phyloP scores from a whole-genome alignment of 192 early-diverging fungal species.

The Kickxella alabastrina region DNA sequence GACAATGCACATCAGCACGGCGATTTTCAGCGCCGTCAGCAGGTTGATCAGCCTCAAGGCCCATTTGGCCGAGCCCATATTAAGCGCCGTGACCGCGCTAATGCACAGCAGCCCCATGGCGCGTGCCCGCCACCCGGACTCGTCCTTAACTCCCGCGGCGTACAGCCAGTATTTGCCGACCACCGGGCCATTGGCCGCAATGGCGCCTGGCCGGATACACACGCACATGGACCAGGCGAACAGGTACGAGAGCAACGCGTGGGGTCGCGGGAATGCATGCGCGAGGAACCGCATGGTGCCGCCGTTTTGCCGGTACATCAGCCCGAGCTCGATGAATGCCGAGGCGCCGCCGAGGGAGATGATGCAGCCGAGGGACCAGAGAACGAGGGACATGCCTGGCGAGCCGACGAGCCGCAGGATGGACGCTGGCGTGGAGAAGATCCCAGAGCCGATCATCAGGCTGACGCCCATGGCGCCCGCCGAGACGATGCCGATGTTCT shows the following conservation, averaged over 20 bases:
- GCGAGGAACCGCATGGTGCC: constrained; percentile 86
- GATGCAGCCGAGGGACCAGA: constrained; percentile 73
- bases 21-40: constrained; percentile 69
- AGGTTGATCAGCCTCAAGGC: constrained; percentile 68
- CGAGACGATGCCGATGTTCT: constrained; percentile 55
- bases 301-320: constrained; percentile 79
- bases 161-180: constrained; percentile 57
- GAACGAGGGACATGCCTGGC: constrained; percentile 63
- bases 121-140: constrained; percentile 50
- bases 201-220: constrained; percentile 54
- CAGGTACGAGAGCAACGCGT: constrained; percentile 51
- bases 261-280: constrained; percentile 57
- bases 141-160: constrained; percentile 25
- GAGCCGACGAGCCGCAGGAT: constrained; percentile 62
- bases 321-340: constrained; percentile 88
- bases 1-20: constrained; percentile 63
- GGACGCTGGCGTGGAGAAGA: constrained; percentile 77
- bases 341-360: constrained; percentile 77
- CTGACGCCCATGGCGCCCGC: constrained; percentile 69
- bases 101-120: constrained; percentile 60
- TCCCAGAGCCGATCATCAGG: constrained; percentile 74
- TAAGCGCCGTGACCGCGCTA: constrained; percentile 59
- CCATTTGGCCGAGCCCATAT: constrained; percentile 60
- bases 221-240: constrained; percentile 54
- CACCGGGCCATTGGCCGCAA: constrained; percentile 53